A percentile compares a stretch with the other conserved stretches of the same genome.
These are phyloP conservation scores for Lasiodiplodia sp. DNA, from an alignment of 2,329 filamentous ascomycete species.

Conservation along the genomic window DNA sequence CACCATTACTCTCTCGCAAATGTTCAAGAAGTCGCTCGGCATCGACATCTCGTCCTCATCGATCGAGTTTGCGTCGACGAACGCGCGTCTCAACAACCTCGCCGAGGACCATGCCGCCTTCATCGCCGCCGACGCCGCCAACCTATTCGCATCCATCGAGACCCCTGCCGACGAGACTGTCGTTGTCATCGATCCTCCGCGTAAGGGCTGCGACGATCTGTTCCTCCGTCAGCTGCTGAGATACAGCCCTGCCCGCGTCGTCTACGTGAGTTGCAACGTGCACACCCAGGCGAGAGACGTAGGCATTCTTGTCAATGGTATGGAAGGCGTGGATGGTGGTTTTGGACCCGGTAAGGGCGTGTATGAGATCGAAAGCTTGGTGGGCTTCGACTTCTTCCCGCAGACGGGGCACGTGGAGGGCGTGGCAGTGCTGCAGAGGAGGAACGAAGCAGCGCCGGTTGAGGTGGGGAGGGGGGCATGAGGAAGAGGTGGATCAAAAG, in stretches of 20 bases:
- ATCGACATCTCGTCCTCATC: constrained; percentile 87
- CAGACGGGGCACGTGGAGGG: constrained; percentile 77
- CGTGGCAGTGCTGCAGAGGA: constrained; percentile 64
- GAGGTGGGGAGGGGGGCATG: not conserved
- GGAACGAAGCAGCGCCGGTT: constrained; percentile 30
- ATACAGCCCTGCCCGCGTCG: constrained; percentile 79
- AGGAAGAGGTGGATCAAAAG: not conserved
- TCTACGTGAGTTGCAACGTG: constrained; percentile 98
- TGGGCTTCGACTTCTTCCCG: constrained; percentile 97
- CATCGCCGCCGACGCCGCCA: constrained; percentile 84
- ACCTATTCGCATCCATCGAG: constrained; percentile 78
- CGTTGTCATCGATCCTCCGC: constrained; percentile 94
- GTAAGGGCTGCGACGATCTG: constrained; percentile 88
- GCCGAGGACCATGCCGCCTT: constrained; percentile 75
- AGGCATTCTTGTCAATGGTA: constrained; percentile 81
- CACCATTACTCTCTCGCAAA: constrained; percentile 86
- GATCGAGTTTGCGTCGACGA: constrained; percentile 79
- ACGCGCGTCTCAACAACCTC: constrained; percentile 80
- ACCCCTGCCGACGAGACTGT: constrained; percentile 83
- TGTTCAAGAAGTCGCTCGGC: constrained; percentile 81
- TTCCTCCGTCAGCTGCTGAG: constrained; percentile 82
- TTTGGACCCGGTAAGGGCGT: constrained; percentile 47
- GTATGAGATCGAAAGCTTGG: constrained; percentile 89
- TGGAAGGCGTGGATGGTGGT: constrained; percentile 51
- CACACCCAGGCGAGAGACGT: constrained; percentile 96